Evolutionary conservation across 768 basidiomycete genomes (phyloP).

Genomic region (Hypholoma sublateritium): DNA sequence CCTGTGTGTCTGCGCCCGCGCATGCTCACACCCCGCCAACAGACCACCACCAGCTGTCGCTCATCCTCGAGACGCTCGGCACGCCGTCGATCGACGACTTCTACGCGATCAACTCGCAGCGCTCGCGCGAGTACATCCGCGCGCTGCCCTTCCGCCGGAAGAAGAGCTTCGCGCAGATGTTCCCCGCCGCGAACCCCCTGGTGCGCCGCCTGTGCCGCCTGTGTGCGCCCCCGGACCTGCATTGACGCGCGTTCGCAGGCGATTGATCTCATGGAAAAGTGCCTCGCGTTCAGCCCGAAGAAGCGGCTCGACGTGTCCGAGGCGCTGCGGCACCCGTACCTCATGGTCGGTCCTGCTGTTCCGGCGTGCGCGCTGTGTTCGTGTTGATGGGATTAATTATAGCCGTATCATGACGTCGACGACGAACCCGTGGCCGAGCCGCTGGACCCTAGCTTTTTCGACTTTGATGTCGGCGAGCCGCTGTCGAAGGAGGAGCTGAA

Average conservation of each 20-base stretch:
- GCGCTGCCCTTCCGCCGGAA: slow-evolving; percentile 86
- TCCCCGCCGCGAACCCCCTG: slow-evolving; percentile 72
- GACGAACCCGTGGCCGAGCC: slow-evolving; percentile 85
- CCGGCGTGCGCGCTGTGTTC: background rate
- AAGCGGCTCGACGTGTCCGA: slow-evolving; percentile 87
- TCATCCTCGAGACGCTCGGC: slow-evolving; percentile 94
- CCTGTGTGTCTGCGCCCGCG: slow-evolving; percentile 1
- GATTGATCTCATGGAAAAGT: slow-evolving; percentile 77
- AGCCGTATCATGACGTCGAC: slow-evolving; percentile 84
- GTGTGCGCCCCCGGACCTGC: background rate
- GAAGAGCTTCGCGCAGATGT: slow-evolving; percentile 66
- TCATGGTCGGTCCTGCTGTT: slow-evolving; percentile 51
- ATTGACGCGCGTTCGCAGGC: slow-evolving; percentile 38
- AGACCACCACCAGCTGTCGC: slow-evolving; percentile 92
- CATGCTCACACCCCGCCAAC: slow-evolving; percentile 17
- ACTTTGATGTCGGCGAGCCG: slow-evolving; percentile 74
- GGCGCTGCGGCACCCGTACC: slow-evolving; percentile 86
- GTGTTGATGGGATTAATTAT: slow-evolving; percentile 23
- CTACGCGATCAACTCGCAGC: slow-evolving; percentile 81
- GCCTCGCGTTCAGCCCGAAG: slow-evolving; percentile 83
- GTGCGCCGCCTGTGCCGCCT: slow-evolving; percentile 33
- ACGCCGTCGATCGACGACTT: slow-evolving; percentile 92
- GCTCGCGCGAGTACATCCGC: slow-evolving; percentile 84
- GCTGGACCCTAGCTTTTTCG: slow-evolving; percentile 77
- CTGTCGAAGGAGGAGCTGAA: slow-evolving; percentile 69